Evolutionary conservation across 1,284 basidiomycete species (phyloP), one percentile per base, ranked within the genome.

Genomic region (Apiotrichum gracile): DNA sequence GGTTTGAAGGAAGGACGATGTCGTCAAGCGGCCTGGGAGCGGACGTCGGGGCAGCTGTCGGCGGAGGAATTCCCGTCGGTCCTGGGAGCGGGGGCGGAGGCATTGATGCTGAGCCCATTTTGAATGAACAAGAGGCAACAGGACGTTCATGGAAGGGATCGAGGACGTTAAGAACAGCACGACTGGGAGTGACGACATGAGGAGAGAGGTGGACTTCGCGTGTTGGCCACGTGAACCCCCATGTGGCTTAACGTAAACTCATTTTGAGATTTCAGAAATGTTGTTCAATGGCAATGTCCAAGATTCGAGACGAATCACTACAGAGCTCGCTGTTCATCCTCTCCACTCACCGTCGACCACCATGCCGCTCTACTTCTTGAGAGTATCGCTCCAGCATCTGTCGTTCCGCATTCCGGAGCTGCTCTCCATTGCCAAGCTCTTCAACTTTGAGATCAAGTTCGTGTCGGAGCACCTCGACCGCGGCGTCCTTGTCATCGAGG

Each of bases 391-490:
- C 70, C 81, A 80, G 10, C 88, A 92, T 66, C 78, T 81, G 29
- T 84, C 87, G 38, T 93, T 92, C 67, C 80, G 90, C 22, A 72
- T 91, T 17, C 88, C 90, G 22, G 88, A 91, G 66, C 79, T 93
- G 0, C 72, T 78, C 14, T 68, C 71, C 19, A 63, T 72, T 44
- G 64, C 65, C 5, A 54, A 70, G 42, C 55, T 69, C 2, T 72
- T 58, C 56, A 63, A 55, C 39, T 76, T 76, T 46, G 52, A 58
- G 14, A 60, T 76, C 57, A 56, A 59, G 26, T 63, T 74, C 50
- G 43, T 73, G 26, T 67, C 66, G 9, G 52, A 66, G 49, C 67
- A 73, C 46, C 47, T 54, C 22, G 47, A 55, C 39, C 52, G 68
- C 47, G 60, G 89, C 0, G 87, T 87, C 70, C 83, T 91, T 79